phyloP scores from a whole-genome alignment of 768 basidiomycete genomes.

The Suillus paluster region DNA sequence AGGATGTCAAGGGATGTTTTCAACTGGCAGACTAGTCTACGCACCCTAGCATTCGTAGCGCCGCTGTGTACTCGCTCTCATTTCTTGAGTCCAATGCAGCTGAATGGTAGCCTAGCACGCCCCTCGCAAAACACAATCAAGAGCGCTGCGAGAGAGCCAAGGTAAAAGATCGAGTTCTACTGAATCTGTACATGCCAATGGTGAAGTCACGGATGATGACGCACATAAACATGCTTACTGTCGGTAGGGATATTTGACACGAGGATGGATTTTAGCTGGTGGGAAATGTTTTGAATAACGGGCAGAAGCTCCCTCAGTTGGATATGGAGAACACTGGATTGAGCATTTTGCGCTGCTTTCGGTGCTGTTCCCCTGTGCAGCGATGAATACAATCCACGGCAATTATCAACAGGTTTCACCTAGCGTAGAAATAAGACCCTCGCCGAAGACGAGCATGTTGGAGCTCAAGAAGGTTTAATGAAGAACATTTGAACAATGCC shows the following conservation, averaged over 20 bases:
- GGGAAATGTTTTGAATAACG: slow-evolving; percentile 1
- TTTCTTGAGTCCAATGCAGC: slow-evolving; percentile 18
- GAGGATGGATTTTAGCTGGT: background rate
- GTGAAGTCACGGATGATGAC: too few species aligned
- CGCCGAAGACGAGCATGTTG: slow-evolving; percentile 27
- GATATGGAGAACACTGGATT: slow-evolving; percentile 11
- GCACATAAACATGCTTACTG: background rate
- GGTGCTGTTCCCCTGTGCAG: slow-evolving; percentile 8
- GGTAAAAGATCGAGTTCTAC: slow-evolving; percentile 28
- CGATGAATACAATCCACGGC: background rate
- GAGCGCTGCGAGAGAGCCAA: slow-evolving; percentile 26
- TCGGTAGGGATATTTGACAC: background rate
- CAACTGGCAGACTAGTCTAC: slow-evolving; percentile 1
- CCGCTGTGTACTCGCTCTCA: slow-evolving; percentile 19
- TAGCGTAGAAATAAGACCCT: slow-evolving; percentile 31
- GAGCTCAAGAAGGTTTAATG: background rate
- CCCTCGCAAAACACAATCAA: slow-evolving; percentile 32
- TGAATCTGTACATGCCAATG: background rate
- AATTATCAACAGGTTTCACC: slow-evolving; percentile 14
- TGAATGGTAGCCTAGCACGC: slow-evolving; percentile 25
- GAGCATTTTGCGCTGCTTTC: slow-evolving; percentile 12
- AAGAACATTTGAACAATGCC: background rate
- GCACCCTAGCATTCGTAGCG: slow-evolving; percentile 25
- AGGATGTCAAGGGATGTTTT: background rate
- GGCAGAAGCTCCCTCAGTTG: slow-evolving; percentile 12